Conservation (phyloP, 257 asterid species). For the Solanum etuberosum region DNA sequence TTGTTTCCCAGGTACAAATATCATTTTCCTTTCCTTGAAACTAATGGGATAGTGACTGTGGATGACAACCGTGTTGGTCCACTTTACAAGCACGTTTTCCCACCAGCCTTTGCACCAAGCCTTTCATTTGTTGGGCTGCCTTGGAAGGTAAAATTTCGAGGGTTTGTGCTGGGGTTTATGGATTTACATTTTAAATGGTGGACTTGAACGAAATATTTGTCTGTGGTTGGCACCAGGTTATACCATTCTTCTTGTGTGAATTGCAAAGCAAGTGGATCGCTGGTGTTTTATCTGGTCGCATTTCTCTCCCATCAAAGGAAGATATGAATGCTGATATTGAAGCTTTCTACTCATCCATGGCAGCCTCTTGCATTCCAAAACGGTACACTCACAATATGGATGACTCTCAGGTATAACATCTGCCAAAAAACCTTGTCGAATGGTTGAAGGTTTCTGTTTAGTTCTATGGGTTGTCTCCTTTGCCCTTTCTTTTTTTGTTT, state of each 20-base stretch:
- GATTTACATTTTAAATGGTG: not conserved
- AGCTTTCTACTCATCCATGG: constrained; percentile 55
- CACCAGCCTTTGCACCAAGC: constrained; percentile 73
- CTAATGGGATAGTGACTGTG: constrained; percentile 52
- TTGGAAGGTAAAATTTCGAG: constrained; percentile 57
- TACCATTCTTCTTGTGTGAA: constrained; percentile 73
- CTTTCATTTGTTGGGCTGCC: constrained; percentile 93
- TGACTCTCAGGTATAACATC: constrained; percentile 44
- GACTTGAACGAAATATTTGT: not conserved
- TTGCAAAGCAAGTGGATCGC: constrained; percentile 90
- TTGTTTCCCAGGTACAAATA: constrained; percentile 55
- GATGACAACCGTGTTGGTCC: constrained; percentile 89
- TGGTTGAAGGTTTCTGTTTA: not conserved
- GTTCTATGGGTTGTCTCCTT: not conserved
- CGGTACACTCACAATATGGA: constrained; percentile 69
- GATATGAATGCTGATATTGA: constrained; percentile 65
- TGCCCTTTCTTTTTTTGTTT: not conserved
- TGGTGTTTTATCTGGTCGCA: constrained; percentile 61
- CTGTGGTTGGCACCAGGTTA: constrained; percentile 39
- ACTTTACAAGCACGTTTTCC: constrained; percentile 76
- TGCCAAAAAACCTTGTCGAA: not conserved
- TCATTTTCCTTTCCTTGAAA: constrained; percentile 80
- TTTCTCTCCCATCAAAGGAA: constrained; percentile 44
- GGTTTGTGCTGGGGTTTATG: not conserved
- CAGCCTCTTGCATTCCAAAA: constrained; percentile 47